phyloP scores from a whole-genome alignment of 805 yeast genomes.

The Dipodascus albidus region DNA sequence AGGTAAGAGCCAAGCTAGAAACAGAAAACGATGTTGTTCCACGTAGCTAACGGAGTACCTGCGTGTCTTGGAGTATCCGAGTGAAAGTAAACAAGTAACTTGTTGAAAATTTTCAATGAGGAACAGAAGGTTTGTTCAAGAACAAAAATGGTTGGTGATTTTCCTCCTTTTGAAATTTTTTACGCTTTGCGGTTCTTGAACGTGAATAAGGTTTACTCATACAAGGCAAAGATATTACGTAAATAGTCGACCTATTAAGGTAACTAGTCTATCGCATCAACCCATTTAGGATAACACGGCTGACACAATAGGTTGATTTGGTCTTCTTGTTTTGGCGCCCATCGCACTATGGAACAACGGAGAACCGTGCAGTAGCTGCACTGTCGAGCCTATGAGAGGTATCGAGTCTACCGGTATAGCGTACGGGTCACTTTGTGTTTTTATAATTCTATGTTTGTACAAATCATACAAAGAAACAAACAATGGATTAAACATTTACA shows the following conservation, averaged over 20 bases:
- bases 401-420: too few relatives aligned
- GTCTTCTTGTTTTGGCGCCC: too few relatives aligned
- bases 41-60: background rate
- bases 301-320: background rate
- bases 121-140: background rate
- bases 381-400: too few relatives aligned
- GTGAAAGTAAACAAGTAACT: background rate
- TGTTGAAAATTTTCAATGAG: background rate
- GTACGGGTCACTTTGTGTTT: too few relatives aligned
- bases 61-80: too few relatives aligned
- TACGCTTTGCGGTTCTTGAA: background rate
- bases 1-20: background rate
- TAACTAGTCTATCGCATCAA: too few relatives aligned
- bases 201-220: background rate
- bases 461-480: too few relatives aligned
- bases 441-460: too few relatives aligned
- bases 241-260: background rate
- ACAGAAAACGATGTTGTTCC: background rate
- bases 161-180: constrained; percentile 75
- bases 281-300: background rate
- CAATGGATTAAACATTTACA: too few relatives aligned
- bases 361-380: too few relatives aligned
- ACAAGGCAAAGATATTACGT: background rate
- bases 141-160: constrained; percentile 46
- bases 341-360: too few relatives aligned